Percentiles rank a stretch among this genome's conserved stretches.
These are phyloP conservation scores for Solanum pinnatisectum DNA, from an alignment of 257 asterid genomes.

Conservation along the genomic window DNA sequence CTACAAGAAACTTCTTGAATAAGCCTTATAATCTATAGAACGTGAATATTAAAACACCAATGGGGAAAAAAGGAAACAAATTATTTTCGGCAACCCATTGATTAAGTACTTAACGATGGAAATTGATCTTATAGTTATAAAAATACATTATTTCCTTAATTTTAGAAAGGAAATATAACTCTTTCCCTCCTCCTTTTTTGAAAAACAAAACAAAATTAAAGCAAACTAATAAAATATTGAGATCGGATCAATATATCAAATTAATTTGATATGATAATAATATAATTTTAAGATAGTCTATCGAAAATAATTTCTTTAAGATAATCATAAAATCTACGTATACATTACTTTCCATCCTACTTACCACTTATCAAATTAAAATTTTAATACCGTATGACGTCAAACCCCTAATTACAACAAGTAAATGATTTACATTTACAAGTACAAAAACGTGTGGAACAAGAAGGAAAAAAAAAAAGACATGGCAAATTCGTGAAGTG, in stretches of 20 bases:
- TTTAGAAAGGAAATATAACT: neutral
- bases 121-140: neutral
- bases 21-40: neutral
- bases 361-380: neutral
- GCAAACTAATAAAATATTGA: neutral
- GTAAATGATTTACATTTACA: neutral
- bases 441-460: neutral
- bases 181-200: neutral
- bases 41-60: neutral
- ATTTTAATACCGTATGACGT: neutral
- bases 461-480: neutral
- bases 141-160: neutral
- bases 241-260: neutral
- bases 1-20: neutral
- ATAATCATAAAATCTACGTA: too few relatives aligned
- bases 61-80: neutral
- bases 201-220: neutral
- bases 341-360: rapidly evolving
- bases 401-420: neutral
- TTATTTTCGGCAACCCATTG: neutral
- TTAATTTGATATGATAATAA: too few relatives aligned
- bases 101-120: neutral
- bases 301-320: too few relatives aligned
- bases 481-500: neutral
- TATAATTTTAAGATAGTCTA: too few relatives aligned